Percentiles rank a stretch among this genome's conserved stretches.
These are phyloP conservation scores for Lipomyces orientalis DNA, from an alignment of 805 yeast species.

Conservation along the genomic window DNA sequence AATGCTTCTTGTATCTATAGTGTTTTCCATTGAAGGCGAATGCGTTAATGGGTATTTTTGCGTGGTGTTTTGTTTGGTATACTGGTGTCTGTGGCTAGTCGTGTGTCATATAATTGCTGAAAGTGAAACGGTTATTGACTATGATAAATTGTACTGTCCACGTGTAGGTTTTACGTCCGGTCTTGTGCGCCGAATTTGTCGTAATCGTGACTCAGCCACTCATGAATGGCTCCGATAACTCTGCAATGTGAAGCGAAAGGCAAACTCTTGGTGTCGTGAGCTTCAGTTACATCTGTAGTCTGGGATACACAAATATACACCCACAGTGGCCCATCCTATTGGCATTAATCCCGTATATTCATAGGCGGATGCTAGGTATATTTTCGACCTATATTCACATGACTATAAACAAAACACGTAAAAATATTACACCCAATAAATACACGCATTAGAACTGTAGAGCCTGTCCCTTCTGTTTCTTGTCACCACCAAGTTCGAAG, in stretches of 20 bases:
- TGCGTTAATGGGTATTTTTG: not conserved
- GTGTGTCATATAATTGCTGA: not conserved
- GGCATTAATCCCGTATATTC: not conserved
- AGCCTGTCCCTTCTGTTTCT: slow-evolving; percentile 99
- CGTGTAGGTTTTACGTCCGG: not conserved
- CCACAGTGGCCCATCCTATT: not conserved
- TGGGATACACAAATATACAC: not conserved
- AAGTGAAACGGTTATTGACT: not conserved
- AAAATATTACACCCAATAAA: slow-evolving; percentile 8
- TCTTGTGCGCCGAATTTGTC: not conserved
- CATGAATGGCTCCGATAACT: not conserved
- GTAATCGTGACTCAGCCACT: not conserved
- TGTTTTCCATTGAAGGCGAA: not conserved
- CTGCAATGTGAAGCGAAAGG: not conserved
- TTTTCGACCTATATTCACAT: slow-evolving; percentile 6
- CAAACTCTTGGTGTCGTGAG: not conserved
- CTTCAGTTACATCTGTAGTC: not conserved
- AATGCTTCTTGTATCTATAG: not conserved
- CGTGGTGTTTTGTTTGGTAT: not conserved
- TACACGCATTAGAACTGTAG: slow-evolving; percentile 77
- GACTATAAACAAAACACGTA: slow-evolving; percentile 7
- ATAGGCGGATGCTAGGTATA: not conserved
- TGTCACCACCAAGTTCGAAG: slow-evolving; percentile 99
- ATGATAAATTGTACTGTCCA: not conserved
- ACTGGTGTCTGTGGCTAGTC: not conserved